These are phyloP conservation scores for Athelia sp. DNA, from an alignment of 1,284 basidiomycete genomes.

Conservation along the genomic window DNA sequence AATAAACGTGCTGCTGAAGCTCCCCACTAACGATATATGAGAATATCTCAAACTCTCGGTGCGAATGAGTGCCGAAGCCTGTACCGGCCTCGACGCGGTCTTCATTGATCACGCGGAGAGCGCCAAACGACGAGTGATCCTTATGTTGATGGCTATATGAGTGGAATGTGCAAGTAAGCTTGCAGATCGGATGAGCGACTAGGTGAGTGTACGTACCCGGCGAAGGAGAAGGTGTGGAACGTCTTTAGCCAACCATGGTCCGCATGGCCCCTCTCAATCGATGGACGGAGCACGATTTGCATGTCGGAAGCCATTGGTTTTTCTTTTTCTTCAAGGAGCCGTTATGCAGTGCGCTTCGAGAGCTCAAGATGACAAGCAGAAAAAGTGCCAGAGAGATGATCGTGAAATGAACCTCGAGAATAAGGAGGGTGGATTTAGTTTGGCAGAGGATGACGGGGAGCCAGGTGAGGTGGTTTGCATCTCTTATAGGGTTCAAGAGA, in stretches of 20 bases:
- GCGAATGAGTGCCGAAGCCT: constrained; percentile 85
- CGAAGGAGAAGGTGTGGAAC: constrained; percentile 86
- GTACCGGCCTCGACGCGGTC: constrained; percentile 75
- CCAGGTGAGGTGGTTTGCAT: no score
- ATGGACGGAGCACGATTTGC: constrained; percentile 53
- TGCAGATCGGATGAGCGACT: no score
- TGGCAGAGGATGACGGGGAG: no score
- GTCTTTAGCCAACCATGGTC: constrained; percentile 91
- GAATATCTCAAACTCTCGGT: constrained; percentile 90
- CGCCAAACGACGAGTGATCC: constrained; percentile 51
- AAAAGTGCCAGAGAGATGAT: no score
- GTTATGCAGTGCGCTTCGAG: not conserved
- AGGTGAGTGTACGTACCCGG: constrained; percentile 41
- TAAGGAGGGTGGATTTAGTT: no score
- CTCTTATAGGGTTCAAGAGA: no score
- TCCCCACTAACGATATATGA: constrained; percentile 78
- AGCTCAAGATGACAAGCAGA: constrained; percentile 7
- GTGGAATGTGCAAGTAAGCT: no score
- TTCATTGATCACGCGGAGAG: constrained; percentile 82
- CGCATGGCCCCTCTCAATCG: constrained; percentile 69
- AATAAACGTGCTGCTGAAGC: constrained; percentile 65
- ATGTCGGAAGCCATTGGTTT: constrained; percentile 17
- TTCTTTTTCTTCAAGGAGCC: not conserved
- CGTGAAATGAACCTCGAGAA: constrained; percentile 3
- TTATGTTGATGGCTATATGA: constrained; percentile 55